Percentiles rank a stretch among this genome's conserved stretches.
These are phyloP conservation scores for Crithidia brevicula DNA, from an alignment of 208 protist genomes.

Conservation along the genomic window DNA sequence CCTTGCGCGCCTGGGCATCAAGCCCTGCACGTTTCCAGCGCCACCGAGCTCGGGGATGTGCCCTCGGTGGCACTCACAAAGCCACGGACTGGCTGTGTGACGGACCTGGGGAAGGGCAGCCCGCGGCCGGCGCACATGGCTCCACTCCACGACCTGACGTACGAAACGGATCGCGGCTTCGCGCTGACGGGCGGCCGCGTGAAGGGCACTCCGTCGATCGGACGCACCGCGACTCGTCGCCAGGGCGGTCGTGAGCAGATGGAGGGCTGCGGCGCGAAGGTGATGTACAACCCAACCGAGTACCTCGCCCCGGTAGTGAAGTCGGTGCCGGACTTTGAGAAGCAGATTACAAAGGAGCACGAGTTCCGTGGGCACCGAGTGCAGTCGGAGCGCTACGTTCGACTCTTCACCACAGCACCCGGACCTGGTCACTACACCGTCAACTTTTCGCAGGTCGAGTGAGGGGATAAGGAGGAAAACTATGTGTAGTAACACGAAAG, in stretches of 20 bases:
- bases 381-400: slow-evolving; percentile 72
- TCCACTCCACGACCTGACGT: slow-evolving; percentile 61
- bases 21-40: slow-evolving; percentile 44
- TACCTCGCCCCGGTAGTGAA: slow-evolving; percentile 54
- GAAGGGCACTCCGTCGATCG: slow-evolving; percentile 68
- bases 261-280: slow-evolving; percentile 58
- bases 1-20: slow-evolving; percentile 66
- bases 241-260: slow-evolving; percentile 43
- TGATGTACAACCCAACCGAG: slow-evolving; percentile 51
- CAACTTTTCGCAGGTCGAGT: slow-evolving; percentile 59
- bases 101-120: slow-evolving; percentile 49
- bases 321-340: slow-evolving; percentile 76
- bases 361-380: slow-evolving; percentile 81
- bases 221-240: slow-evolving; percentile 52
- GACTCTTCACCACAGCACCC: slow-evolving; percentile 64
- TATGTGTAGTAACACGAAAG: too few relatives aligned
- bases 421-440: slow-evolving; percentile 75
- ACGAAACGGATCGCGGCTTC: slow-evolving; percentile 52
- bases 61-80: slow-evolving; percentile 63
- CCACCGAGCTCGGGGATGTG: slow-evolving; percentile 65
- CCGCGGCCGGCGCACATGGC: slow-evolving; percentile 33
- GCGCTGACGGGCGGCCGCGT: slow-evolving; percentile 52
- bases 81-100: slow-evolving; percentile 42
- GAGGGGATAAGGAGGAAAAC: too few relatives aligned
- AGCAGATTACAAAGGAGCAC: slow-evolving; percentile 85